These are phyloP conservation scores for Ampelocalamus luodianensis DNA, from an alignment of 176 grass and related monocot species.

Conservation along the genomic window DNA sequence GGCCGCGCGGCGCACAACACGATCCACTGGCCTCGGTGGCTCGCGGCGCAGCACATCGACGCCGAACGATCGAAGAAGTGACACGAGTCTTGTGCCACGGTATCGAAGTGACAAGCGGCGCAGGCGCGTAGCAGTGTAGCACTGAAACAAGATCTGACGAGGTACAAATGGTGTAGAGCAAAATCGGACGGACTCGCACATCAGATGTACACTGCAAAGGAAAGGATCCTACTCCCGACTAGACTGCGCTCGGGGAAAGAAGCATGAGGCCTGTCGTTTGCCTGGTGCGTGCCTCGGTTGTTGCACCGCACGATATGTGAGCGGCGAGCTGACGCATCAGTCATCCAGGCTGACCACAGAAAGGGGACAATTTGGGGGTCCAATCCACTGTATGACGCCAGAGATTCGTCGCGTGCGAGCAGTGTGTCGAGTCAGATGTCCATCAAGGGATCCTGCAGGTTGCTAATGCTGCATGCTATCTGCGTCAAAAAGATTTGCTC, in stretches of 20 bases:
- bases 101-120: no score
- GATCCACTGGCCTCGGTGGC: no score
- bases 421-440: background rate
- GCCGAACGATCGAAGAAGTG: background rate
- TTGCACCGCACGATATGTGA: background rate
- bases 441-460: slow-evolving; percentile 2
- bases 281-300: background rate
- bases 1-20: no score
- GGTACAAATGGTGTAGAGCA: background rate
- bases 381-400: slow-evolving; percentile 19
- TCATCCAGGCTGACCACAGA: background rate
- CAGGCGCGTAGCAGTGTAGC: background rate
- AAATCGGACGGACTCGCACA: background rate
- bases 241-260: background rate
- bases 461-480: slow-evolving; percentile 1
- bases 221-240: background rate
- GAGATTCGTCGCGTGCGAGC: slow-evolving; percentile 8
- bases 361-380: slow-evolving; percentile 7
- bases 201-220: background rate
- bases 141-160: background rate
- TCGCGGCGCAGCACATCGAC: background rate
- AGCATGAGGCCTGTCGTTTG: background rate
- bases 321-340: background rate
- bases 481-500: slow-evolving; percentile 43
- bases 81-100: background rate